These are phyloP conservation scores for Linnemannia schmuckeri DNA, from an alignment of 192 early-diverging fungal genomes.

Conservation along the genomic window DNA sequence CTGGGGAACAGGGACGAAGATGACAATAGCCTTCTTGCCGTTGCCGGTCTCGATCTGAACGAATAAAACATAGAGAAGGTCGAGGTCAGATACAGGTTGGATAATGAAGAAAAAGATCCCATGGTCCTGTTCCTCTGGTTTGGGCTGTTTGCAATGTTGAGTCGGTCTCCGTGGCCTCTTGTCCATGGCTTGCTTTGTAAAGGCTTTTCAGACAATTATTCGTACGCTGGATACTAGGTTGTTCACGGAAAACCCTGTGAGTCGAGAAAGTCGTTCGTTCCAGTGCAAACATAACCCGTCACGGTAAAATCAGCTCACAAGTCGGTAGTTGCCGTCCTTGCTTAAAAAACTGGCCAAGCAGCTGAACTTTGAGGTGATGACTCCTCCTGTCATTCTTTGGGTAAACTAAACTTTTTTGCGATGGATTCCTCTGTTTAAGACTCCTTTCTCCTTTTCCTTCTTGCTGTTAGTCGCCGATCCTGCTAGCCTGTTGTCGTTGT, in stretches of 20 bases:
- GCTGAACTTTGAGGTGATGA: neutral
- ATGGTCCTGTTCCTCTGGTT: neutral
- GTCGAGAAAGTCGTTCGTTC: neutral
- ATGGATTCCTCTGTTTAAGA: neutral
- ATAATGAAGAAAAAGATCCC: neutral
- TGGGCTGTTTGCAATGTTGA: neutral
- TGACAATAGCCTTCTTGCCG: conserved; percentile 95
- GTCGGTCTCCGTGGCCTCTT: too few species aligned
- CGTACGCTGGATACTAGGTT: neutral
- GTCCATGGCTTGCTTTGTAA: neutral
- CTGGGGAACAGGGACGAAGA: conserved; percentile 97
- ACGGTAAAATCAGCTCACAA: neutral
- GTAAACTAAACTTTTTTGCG: neutral
- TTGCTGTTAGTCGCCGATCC: neutral
- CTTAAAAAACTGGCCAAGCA: neutral
- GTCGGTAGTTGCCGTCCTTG: neutral
- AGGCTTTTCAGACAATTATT: neutral
- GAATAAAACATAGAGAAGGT: neutral
- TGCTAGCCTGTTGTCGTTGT: neutral
- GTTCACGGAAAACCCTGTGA: neutral
- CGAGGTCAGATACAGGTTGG: conserved; percentile 4
- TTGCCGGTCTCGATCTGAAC: conserved; percentile 88
- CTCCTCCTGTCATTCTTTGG: neutral
- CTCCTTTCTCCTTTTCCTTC: neutral
- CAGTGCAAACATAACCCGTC: neutral